Percentiles rank a stretch among this genome's conserved stretches.
These are phyloP conservation scores for Cajanus cajan DNA, from an alignment of 306 rosid species.

Conservation along the genomic window DNA sequence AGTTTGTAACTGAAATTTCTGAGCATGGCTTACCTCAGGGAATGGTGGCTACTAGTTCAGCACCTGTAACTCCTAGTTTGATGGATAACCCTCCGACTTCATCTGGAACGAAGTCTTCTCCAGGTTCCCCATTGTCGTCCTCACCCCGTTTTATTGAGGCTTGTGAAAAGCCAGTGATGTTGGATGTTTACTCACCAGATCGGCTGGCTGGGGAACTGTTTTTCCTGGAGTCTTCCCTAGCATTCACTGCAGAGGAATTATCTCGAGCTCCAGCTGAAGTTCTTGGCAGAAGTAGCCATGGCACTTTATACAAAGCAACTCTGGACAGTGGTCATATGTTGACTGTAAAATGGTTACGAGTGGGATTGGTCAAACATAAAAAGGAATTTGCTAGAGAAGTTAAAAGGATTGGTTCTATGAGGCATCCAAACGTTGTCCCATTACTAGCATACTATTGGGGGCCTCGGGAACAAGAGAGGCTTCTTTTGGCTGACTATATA, in stretches of 20 bases:
- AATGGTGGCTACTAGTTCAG: conserved; percentile 57
- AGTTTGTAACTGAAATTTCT: conserved; percentile 62
- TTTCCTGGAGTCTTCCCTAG: conserved; percentile 79
- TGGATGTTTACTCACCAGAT: conserved; percentile 95
- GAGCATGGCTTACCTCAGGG: conserved; percentile 59
- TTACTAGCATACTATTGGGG: conserved; percentile 96
- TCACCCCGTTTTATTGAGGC: conserved; percentile 76
- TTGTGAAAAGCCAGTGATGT: conserved; percentile 76
- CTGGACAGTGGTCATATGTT: conserved; percentile 87
- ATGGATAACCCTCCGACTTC: conserved; percentile 67
- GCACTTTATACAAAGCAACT: conserved; percentile 96
- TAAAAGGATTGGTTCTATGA: conserved; percentile 84
- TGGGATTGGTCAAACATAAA: conserved; percentile 90
- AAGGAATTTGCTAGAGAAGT: conserved; percentile 97
- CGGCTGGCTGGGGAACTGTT: conserved; percentile 89
- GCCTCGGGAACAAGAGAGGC: conserved; percentile 98
- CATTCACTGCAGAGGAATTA: conserved; percentile 91
- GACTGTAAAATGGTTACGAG: conserved; percentile 96
- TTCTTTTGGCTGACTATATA: conserved; percentile 84
- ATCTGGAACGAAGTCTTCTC: conserved; percentile 78
- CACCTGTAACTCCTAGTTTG: conserved; percentile 57
- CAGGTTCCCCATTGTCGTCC: conserved; percentile 79
- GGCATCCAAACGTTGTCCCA: conserved; percentile 87
- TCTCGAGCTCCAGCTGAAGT: conserved; percentile 99
- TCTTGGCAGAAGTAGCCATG: conserved; percentile 98